These are phyloP conservation scores for Trypanosoma lewisi DNA, from an alignment of 208 protist species.

Conservation along the genomic window DNA sequence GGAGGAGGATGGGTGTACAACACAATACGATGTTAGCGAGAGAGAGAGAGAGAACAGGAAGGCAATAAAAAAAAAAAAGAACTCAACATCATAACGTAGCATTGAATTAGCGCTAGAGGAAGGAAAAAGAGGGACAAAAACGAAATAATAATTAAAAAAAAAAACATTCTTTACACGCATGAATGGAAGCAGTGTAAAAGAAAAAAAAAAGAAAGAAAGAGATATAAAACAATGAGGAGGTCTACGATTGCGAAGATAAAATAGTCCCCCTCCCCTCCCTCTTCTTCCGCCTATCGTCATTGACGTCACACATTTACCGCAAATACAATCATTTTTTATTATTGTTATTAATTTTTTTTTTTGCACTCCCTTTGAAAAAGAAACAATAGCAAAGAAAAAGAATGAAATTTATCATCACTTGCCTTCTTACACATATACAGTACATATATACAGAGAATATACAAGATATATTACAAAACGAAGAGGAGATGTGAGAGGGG, in stretches of 20 bases:
- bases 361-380: too few species aligned
- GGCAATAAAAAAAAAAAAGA: conserved; percentile 6
- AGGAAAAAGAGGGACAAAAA: conserved; percentile 4
- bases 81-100: conserved; percentile 1
- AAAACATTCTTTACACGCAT: not conserved
- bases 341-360: too few species aligned
- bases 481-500: too few species aligned
- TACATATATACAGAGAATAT: too few species aligned
- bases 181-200: not conserved
- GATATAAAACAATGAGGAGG: too few species aligned
- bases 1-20: not conserved
- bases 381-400: not conserved
- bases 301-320: not conserved
- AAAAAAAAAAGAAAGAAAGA: conserved; percentile 2
- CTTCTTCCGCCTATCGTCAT: too few species aligned
- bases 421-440: not conserved
- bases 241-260: too few species aligned
- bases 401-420: not conserved
- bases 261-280: not conserved
- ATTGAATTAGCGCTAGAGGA: not conserved
- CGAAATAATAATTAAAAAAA: conserved; percentile 4
- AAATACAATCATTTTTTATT: too few species aligned
- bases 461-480: too few species aligned
- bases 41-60: conserved; percentile 16
- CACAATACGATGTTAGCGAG: not conserved